phyloP scores from a whole-genome alignment of 2,329 filamentous ascomycete genomes.

The Aotearoamyces nothofagi region DNA sequence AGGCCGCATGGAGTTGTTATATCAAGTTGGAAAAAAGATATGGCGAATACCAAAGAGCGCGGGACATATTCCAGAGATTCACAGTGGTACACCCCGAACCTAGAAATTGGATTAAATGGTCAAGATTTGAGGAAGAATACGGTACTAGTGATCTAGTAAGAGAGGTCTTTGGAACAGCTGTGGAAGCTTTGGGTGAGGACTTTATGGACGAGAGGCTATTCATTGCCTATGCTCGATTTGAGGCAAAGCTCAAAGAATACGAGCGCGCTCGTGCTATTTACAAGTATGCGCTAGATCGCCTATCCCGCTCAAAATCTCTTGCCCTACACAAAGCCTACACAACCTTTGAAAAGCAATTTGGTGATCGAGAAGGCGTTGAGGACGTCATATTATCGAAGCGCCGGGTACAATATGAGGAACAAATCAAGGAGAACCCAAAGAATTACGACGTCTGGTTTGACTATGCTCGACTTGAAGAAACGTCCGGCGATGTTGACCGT shows the following conservation, averaged over 20 bases:
- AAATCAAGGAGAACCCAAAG: slow-evolving; percentile 83
- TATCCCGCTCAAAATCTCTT: slow-evolving; percentile 76
- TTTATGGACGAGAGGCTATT: slow-evolving; percentile 95
- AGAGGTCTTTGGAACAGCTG: slow-evolving; percentile 77
- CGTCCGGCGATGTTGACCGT: slow-evolving; percentile 64
- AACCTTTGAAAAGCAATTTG: slow-evolving; percentile 96
- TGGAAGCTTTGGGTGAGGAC: slow-evolving; percentile 83
- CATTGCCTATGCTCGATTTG: slow-evolving; percentile 88
- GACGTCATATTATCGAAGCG: slow-evolving; percentile 93
- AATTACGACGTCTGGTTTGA: slow-evolving; percentile 98
- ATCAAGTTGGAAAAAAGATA: slow-evolving; percentile 97
- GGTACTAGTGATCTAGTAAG: slow-evolving; percentile 84
- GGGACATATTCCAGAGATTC: slow-evolving; percentile 79
- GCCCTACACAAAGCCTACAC: slow-evolving; percentile 87
- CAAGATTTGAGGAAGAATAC: slow-evolving; percentile 89
- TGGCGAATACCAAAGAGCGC: slow-evolving; percentile 77
- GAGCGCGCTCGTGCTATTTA: slow-evolving; percentile 90
- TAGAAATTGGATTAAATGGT: slow-evolving; percentile 98
- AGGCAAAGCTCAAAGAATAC: slow-evolving; percentile 88
- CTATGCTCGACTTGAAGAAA: slow-evolving; percentile 81
- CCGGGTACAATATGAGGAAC: slow-evolving; percentile 84
- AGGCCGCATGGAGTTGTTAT: slow-evolving; percentile 88
- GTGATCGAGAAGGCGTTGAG: slow-evolving; percentile 83
- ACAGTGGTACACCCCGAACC: slow-evolving; percentile 89
- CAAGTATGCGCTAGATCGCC: slow-evolving; percentile 86